Conservation (phyloP, 306 rosid genomes). For the Malus asiatica region DNA sequence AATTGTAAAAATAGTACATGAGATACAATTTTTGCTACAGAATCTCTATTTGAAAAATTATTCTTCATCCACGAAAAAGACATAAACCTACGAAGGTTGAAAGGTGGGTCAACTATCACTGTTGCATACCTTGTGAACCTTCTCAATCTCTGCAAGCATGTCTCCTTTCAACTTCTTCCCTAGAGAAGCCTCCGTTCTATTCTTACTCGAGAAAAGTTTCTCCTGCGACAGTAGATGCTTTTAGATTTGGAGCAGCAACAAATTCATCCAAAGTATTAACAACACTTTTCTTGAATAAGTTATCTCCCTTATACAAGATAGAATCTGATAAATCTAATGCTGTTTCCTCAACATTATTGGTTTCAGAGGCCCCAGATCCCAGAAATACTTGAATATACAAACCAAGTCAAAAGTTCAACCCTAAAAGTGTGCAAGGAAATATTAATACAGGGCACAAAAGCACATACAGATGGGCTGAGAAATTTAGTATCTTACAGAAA, state of each 20-base stretch:
- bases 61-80: not conserved
- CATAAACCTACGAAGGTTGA: constrained; percentile 6
- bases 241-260: constrained; percentile 22
- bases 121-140: constrained; percentile 78
- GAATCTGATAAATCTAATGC: not conserved
- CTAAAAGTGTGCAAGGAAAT: not conserved
- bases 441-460: not conserved
- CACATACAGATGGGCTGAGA: constrained; percentile 17
- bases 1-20: constrained; percentile 13
- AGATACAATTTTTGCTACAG: not conserved
- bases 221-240: constrained; percentile 48
- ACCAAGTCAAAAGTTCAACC: not conserved
- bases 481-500: constrained; percentile 55
- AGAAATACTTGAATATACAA: not conserved
- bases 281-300: not conserved
- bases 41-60: not conserved
- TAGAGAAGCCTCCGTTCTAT: constrained; percentile 74
- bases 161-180: constrained; percentile 90
- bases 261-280: not conserved
- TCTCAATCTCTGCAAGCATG: constrained; percentile 98
- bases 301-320: not conserved
- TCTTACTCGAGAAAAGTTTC: constrained; percentile 88
- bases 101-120: not conserved
- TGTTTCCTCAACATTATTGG: not conserved
- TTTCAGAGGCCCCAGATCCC: not conserved